A percentile compares a stretch with the other conserved stretches of the same genome.
These are phyloP conservation scores for Arxiozyma heterogenica DNA, from an alignment of 1,139 yeast species.

Conservation along the genomic window DNA sequence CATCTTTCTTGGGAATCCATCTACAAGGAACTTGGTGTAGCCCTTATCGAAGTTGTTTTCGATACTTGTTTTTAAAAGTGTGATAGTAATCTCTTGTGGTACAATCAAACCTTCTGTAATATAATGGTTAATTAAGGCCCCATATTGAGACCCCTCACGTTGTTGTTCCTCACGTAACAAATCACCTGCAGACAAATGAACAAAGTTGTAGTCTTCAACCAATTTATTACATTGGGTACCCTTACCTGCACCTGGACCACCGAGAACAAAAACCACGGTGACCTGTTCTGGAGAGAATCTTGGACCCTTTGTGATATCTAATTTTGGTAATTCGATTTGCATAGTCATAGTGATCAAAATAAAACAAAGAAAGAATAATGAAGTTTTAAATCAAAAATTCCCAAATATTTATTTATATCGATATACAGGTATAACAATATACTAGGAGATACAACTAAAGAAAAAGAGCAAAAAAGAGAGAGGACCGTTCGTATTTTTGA, in stretches of 20 bases:
- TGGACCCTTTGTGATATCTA: slow-evolving; percentile 15
- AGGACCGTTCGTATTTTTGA: too few relatives aligned
- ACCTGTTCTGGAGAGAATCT: slow-evolving; percentile 56
- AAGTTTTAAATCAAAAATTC: too few relatives aligned
- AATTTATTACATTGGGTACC: slow-evolving; percentile 91
- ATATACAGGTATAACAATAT: background rate
- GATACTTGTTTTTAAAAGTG: slow-evolving; percentile 74
- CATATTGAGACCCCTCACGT: slow-evolving; percentile 74
- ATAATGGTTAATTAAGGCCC: slow-evolving; percentile 72
- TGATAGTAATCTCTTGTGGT: slow-evolving; percentile 91
- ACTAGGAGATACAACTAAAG: too few relatives aligned
- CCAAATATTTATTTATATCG: background rate
- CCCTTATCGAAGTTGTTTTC: slow-evolving; percentile 44
- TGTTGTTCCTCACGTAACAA: slow-evolving; percentile 83
- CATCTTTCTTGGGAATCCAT: slow-evolving; percentile 97
- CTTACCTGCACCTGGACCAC: slow-evolving; percentile 85
- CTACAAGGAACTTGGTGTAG: slow-evolving; percentile 58
- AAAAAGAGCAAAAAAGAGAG: too few relatives aligned
- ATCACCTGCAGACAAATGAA: slow-evolving; percentile 92
- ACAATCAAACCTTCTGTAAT: slow-evolving; percentile 87
- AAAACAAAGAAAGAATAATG: too few relatives aligned
- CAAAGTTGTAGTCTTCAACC: slow-evolving; percentile 70
- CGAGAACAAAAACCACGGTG: slow-evolving; percentile 79
- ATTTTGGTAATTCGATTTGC: slow-evolving; percentile 2
- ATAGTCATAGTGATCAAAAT: slow-evolving; percentile 1